Evolutionary conservation across 2,329 filamentous ascomycete genomes (phyloP).

Genomic region (Leptographium flavum): DNA sequence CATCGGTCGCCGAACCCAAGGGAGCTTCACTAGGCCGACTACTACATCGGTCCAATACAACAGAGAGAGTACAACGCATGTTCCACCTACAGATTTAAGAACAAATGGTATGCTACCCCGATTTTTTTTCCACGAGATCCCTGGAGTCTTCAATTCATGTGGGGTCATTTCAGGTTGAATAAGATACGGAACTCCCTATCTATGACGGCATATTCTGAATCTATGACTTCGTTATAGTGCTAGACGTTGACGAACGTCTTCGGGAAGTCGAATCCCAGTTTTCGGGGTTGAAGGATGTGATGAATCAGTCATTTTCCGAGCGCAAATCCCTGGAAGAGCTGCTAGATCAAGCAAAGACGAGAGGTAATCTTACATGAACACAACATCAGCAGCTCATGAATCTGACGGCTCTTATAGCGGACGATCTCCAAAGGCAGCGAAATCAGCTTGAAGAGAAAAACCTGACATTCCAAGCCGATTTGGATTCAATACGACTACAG

Average conservation of each 20-base stretch:
- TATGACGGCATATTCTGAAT: slow-evolving; percentile 46
- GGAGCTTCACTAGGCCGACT: slow-evolving; percentile 25
- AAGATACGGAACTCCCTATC: too few relatives aligned
- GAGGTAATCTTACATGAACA: slow-evolving; percentile 39
- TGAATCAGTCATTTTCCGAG: slow-evolving; percentile 54
- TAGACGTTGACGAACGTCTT: slow-evolving; percentile 67
- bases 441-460: slow-evolving; percentile 32
- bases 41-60: slow-evolving; percentile 20
- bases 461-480: slow-evolving; percentile 45
- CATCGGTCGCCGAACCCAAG: slow-evolving; percentile 23
- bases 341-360: slow-evolving; percentile 57
- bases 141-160: too few relatives aligned
- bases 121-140: slow-evolving; percentile 1
- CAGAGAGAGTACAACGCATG: slow-evolving; percentile 13
- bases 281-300: slow-evolving; percentile 53
- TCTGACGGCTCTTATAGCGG: slow-evolving; percentile 21
- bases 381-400: not conserved
- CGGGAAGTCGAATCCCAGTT: slow-evolving; percentile 65
- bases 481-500: slow-evolving; percentile 36
- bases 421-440: slow-evolving; percentile 33
- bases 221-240: slow-evolving; percentile 48
- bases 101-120: slow-evolving; percentile 23
- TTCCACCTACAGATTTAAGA: slow-evolving; percentile 9
- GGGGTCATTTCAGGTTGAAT: too few relatives aligned
- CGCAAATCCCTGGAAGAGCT: slow-evolving; percentile 59